Evolutionary conservation across 2,329 filamentous ascomycete species (phyloP).

Genomic region (Talaromyces sp.): DNA sequence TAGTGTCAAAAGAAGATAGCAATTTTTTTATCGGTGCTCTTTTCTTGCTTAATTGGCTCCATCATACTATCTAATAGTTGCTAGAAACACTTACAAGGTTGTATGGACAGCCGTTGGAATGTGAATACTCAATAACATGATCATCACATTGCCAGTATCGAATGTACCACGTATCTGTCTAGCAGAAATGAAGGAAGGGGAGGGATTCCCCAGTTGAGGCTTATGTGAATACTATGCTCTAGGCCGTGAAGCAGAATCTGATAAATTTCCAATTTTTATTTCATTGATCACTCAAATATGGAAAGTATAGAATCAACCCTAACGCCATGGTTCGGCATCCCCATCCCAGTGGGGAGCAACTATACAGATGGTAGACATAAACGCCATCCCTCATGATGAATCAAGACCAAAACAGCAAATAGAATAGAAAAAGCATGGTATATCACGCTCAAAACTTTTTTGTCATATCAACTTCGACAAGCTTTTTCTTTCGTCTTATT

Average conservation of each 20-base stretch:
- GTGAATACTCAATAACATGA: background rate
- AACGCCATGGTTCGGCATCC: background rate
- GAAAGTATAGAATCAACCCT: background rate
- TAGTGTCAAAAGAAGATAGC: slow-evolving; percentile 4
- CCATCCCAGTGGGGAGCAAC: background rate
- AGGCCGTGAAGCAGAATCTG: background rate
- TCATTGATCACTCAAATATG: background rate
- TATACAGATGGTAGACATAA: slow-evolving; percentile 1
- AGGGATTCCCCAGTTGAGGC: no score
- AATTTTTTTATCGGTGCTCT: background rate
- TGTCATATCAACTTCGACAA: slow-evolving; percentile 4
- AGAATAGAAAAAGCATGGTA: background rate
- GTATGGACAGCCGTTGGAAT: no score
- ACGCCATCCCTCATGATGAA: slow-evolving; percentile 12
- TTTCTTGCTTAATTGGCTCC: background rate
- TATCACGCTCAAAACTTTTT: slow-evolving; percentile 9
- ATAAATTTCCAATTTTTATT: slow-evolving; percentile 9
- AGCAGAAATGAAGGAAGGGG: background rate
- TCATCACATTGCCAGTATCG: background rate
- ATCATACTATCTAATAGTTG: background rate
- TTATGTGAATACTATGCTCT: background rate
- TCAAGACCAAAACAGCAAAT: background rate
- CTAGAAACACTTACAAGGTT: background rate
- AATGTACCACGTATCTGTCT: background rate
- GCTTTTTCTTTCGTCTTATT: slow-evolving; percentile 24